Percentiles rank a stretch among this genome's conserved stretches.
These are phyloP conservation scores for Hypoxylon rubiginosum DNA, from an alignment of 2,329 filamentous ascomycete species.

Conservation along the genomic window DNA sequence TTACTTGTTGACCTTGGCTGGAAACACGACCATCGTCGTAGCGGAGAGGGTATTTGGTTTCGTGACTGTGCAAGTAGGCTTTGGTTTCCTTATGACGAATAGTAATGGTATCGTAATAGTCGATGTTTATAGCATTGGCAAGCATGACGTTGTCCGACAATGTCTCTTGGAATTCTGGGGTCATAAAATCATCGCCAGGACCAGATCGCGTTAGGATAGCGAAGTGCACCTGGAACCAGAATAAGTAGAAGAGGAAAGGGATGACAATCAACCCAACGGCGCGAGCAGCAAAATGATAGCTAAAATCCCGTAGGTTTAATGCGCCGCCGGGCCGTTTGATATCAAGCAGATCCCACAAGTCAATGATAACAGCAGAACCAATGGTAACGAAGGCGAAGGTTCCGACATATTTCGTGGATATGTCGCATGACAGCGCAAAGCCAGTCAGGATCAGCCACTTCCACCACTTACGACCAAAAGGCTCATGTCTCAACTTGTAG, in stretches of 20 bases:
- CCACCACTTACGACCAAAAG: slow-evolving; percentile 98
- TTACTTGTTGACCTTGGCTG: slow-evolving; percentile 97
- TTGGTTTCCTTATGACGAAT: slow-evolving; percentile 98
- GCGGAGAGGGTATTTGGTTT: slow-evolving; percentile 88
- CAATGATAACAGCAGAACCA: slow-evolving; percentile 91
- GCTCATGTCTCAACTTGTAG: slow-evolving; percentile 91
- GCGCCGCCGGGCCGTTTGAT: slow-evolving; percentile 86
- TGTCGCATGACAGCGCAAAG: slow-evolving; percentile 94
- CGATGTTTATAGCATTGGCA: slow-evolving; percentile 84
- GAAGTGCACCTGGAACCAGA: slow-evolving; percentile 99
- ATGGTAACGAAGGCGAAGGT: slow-evolving; percentile 97
- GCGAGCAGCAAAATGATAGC: slow-evolving; percentile 90
- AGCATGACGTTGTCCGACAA: slow-evolving; percentile 95
- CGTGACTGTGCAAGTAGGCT: slow-evolving; percentile 93
- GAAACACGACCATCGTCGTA: slow-evolving; percentile 98
- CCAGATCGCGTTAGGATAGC: slow-evolving; percentile 88
- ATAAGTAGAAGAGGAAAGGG: slow-evolving; percentile 97
- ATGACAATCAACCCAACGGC: slow-evolving; percentile 88
- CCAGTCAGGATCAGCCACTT: slow-evolving; percentile 98
- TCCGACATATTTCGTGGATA: slow-evolving; percentile 98
- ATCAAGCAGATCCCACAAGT: slow-evolving; percentile 94
- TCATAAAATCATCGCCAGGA: slow-evolving; percentile 99
- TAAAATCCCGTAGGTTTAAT: slow-evolving; percentile 83
- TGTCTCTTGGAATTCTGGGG: slow-evolving; percentile 96
- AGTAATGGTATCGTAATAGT: slow-evolving; percentile 91